Evolutionary conservation across 441 rosid genomes (phyloP), one percentile per base, ranked within the genome.

Genomic region (Pelargonium australe): DNA sequence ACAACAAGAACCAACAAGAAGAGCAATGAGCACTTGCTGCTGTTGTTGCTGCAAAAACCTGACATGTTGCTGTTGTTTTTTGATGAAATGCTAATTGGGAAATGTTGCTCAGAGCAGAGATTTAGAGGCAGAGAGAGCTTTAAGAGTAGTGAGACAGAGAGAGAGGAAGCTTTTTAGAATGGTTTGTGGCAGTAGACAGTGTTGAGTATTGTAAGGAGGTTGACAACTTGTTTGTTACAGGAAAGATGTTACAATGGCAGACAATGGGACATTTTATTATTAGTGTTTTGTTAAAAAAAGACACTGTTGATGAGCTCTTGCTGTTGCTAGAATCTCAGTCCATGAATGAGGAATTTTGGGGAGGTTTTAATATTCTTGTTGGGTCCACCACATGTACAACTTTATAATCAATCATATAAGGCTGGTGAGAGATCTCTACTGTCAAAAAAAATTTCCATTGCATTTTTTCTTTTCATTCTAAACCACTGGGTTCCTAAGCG

Each of bases 171-270:
- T 34, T 34, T 77, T 85, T 83, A 72, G 85, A 76, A 70, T 34
- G 49, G 78, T 63, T 41, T 75, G 76, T 45, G 71, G 76, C 51
- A 82, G 82, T 79, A 78, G 88, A 89, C 90, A 88, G 19, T 76
- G 87, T 82, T 77, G 62, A 55, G 62, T 55, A 55, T 16, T 55
- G 62, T 55, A 16, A 55, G 92, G 91, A 78, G 76, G 76, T 20
- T 80, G 90, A 83, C 84, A 88, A 81, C 90, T 86, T 69, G 94
- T 81, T 72, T 85, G 85, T 82, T 80, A 71, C 82, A 80, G 85
- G 76, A 90, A 89, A 89, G 91, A 63, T 83, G 74, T 77, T 72
- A 64, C 82, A 84, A 70, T 89, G 92, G 90, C 92, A 86, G 97
- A 93, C 97, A 90, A 78, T 9, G 76, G 64, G 63, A 49, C 65